These are phyloP conservation scores for Lotmaria passim DNA, from an alignment of 208 protist genomes.

Conservation along the genomic window DNA sequence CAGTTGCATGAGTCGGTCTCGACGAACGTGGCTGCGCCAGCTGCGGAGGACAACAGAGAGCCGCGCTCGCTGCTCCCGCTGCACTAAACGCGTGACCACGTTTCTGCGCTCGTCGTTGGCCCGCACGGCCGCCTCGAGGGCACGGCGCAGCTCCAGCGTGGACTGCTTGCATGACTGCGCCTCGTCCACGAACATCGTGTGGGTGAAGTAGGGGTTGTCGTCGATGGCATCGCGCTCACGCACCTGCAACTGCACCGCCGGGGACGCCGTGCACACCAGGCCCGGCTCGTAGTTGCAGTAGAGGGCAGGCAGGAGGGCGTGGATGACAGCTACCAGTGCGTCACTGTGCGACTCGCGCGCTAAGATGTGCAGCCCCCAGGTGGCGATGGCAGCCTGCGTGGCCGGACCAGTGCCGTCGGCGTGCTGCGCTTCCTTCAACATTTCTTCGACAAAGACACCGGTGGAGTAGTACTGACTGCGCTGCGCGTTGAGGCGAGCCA, in stretches of 20 bases:
- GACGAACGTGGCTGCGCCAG: conserved; percentile 58
- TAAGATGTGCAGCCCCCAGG: conserved; percentile 79
- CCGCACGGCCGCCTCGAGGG: conserved; percentile 44
- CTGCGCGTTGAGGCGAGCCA: conserved; percentile 49
- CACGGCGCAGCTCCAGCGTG: conserved; percentile 34
- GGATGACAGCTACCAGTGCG: conserved; percentile 46
- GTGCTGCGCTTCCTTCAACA: conserved; percentile 63
- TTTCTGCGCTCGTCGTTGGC: conserved; percentile 53
- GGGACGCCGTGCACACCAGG: conserved; percentile 40
- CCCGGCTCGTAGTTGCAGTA: conserved; percentile 73
- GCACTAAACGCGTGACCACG: conserved; percentile 46
- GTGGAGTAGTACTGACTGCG: conserved; percentile 66
- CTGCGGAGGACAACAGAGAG: conserved; percentile 51
- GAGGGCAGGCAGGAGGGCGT: conserved; percentile 68
- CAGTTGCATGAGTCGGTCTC: conserved; percentile 35
- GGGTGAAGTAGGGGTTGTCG: conserved; percentile 85
- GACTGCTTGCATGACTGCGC: conserved; percentile 42
- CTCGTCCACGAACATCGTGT: conserved; percentile 83
- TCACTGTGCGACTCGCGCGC: conserved; percentile 30
- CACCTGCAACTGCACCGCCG: conserved; percentile 65
- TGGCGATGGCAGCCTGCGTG: conserved; percentile 56
- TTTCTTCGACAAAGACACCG: conserved; percentile 80
- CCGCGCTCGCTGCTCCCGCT: conserved; percentile 14
- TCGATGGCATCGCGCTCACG: conserved; percentile 43
- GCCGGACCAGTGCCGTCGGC: conserved; percentile 37